These are phyloP conservation scores for Plasmodium malariae DNA, from an alignment of 169 alveolate genomes.

Conservation along the genomic window DNA sequence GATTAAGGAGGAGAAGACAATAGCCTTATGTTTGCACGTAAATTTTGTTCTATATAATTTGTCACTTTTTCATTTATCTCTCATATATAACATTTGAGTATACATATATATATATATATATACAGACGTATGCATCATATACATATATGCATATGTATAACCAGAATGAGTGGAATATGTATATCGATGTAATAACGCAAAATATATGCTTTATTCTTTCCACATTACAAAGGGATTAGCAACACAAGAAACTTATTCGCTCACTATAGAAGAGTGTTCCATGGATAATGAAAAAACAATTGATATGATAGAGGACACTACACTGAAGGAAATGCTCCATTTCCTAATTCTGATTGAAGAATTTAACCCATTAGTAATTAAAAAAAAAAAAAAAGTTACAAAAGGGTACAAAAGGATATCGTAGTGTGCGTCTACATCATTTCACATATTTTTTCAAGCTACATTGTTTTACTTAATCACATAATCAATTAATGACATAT, in stretches of 20 bases:
- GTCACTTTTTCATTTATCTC: not conserved
- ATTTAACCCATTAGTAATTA: conserved; percentile 65
- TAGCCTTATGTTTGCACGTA: conserved; percentile 65
- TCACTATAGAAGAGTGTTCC: conserved; percentile 27
- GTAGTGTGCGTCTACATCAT: not conserved
- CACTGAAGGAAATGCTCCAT: conserved; percentile 38
- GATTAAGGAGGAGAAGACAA: conserved; percentile 38
- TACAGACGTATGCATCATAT: not conserved
- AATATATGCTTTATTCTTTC: not conserved
- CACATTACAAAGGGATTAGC: conserved; percentile 50
- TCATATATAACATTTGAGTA: not conserved
- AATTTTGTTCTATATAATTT: not conserved
- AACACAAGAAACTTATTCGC: conserved; percentile 70
- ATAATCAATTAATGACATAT: not conserved
- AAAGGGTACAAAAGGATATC: not conserved
- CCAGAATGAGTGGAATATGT: not conserved
- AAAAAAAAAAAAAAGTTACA: not conserved
- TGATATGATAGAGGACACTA: conserved; percentile 10
- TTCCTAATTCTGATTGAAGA: conserved; percentile 64
- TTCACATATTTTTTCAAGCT: not conserved
- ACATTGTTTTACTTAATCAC: too few relatives aligned
- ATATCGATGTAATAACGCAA: too few relatives aligned
- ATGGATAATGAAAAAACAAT: not conserved
- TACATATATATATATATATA: not conserved
- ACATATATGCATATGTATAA: not conserved